These are phyloP conservation scores for Alternaria ethzedia DNA, from an alignment of 2,329 filamentous ascomycete species.

Conservation along the genomic window DNA sequence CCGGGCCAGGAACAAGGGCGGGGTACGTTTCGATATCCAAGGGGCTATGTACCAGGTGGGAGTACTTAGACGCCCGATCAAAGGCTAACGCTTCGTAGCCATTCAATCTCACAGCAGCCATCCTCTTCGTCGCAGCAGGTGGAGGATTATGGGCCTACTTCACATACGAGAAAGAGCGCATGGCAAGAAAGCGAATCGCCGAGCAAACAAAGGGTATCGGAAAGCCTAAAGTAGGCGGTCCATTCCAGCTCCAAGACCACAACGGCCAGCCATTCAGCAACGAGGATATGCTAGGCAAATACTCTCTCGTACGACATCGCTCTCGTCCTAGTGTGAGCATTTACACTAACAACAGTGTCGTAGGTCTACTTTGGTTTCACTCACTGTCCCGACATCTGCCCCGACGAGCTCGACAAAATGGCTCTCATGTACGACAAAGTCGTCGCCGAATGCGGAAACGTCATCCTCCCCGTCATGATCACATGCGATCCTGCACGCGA, in stretches of 20 bases:
- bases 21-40: constrained; percentile 27
- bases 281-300: constrained; percentile 83
- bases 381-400: constrained; percentile 98
- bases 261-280: constrained; percentile 79
- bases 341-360: constrained; percentile 4
- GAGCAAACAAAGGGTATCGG: constrained; percentile 94
- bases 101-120: constrained; percentile 89
- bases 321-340: background rate
- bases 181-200: constrained; percentile 86
- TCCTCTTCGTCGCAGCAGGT: constrained; percentile 83
- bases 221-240: constrained; percentile 88
- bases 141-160: constrained; percentile 86
- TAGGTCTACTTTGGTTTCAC: constrained; percentile 98
- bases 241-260: constrained; percentile 82
- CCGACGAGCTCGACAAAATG: constrained; percentile 99
- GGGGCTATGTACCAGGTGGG: background rate
- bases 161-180: constrained; percentile 86
- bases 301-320: constrained; percentile 68
- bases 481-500: constrained; percentile 95
- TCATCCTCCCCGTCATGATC: constrained; percentile 83
- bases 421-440: constrained; percentile 86
- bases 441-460: constrained; percentile 54
- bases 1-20: constrained; percentile 42
- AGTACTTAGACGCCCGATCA: background rate
- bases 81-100: constrained; percentile 61